Evolutionary conservation across 2,329 filamentous ascomycete genomes (phyloP).

Genomic region (Penicillium paneum): DNA sequence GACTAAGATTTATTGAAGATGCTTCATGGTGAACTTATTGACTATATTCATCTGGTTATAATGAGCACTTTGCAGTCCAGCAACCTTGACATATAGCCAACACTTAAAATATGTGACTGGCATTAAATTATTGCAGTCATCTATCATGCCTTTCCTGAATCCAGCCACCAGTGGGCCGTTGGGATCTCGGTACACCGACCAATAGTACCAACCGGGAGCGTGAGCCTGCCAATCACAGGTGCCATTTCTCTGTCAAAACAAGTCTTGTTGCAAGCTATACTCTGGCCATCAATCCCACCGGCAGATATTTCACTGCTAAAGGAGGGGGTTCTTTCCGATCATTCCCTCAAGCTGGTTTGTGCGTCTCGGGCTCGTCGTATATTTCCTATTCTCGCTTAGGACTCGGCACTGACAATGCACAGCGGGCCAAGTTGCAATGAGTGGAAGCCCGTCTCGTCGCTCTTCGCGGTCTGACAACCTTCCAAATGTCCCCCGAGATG

Average conservation of each 20-base stretch:
- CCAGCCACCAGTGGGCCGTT: neutral
- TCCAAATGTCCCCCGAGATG: neutral
- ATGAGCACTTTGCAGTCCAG: neutral
- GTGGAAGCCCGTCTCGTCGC: neutral
- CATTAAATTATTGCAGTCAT: neutral
- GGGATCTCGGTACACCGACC: neutral
- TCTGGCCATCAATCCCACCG: neutral
- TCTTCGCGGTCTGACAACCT: neutral
- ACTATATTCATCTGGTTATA: too few relatives aligned
- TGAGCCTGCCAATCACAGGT: slow-evolving; percentile 1
- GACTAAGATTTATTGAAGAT: neutral
- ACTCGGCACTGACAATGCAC: neutral
- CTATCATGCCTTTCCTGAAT: neutral
- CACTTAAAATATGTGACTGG: neutral
- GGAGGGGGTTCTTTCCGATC: neutral
- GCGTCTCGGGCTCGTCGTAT: neutral
- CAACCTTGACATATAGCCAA: neutral
- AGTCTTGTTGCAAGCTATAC: neutral
- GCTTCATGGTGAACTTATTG: neutral
- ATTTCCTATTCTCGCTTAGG: neutral
- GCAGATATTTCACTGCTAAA: neutral
- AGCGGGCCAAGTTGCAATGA: slow-evolving; percentile 5
- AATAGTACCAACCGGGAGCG: neutral
- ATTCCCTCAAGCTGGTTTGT: neutral
- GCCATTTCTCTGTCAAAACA: neutral